Percentiles rank a stretch among this genome's conserved stretches.
Evolutionary conservation across 345 rosid species (phyloP).

Genomic region (Pistacia integerrima): DNA sequence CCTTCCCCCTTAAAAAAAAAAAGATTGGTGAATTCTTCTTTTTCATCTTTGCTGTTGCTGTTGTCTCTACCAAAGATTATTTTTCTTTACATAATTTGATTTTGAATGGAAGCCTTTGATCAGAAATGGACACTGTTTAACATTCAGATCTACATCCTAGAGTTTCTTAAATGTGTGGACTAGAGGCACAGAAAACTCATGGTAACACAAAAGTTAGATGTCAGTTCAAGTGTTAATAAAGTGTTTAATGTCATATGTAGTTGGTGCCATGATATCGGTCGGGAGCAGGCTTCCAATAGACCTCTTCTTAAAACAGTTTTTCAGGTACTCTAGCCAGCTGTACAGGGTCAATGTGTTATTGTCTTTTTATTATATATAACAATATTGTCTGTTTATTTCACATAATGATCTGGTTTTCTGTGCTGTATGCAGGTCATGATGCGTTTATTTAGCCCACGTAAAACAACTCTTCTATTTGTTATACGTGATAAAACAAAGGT

Average conservation of each 20-base stretch:
- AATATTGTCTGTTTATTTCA: not conserved
- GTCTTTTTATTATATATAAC: not conserved
- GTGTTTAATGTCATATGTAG: constrained; percentile 35
- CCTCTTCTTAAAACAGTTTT: constrained; percentile 90
- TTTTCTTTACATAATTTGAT: not conserved
- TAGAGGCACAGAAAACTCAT: not conserved
- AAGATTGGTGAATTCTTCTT: not conserved
- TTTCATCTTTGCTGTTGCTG: not conserved
- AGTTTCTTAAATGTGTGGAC: constrained; percentile 61
- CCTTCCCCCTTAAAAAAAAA: no score
- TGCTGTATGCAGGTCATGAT: constrained; percentile 63
- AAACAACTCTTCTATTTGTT: constrained; percentile 84
- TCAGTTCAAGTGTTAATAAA: constrained; percentile 5
- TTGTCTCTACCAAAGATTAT: not conserved
- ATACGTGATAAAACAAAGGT: constrained; percentile 93
- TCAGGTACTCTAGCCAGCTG: constrained; percentile 48
- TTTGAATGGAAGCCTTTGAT: not conserved
- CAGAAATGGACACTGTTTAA: not conserved
- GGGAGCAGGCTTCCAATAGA: constrained; percentile 90
- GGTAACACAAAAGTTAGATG: not conserved
- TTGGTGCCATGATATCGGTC: constrained; percentile 96
- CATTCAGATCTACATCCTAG: constrained; percentile 22
- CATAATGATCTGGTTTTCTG: no score
- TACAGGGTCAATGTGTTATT: constrained; percentile 1
- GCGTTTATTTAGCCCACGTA: constrained; percentile 87